phyloP scores from a whole-genome alignment of 2,329 filamentous ascomycete species.

The Exserohilum turcica region DNA sequence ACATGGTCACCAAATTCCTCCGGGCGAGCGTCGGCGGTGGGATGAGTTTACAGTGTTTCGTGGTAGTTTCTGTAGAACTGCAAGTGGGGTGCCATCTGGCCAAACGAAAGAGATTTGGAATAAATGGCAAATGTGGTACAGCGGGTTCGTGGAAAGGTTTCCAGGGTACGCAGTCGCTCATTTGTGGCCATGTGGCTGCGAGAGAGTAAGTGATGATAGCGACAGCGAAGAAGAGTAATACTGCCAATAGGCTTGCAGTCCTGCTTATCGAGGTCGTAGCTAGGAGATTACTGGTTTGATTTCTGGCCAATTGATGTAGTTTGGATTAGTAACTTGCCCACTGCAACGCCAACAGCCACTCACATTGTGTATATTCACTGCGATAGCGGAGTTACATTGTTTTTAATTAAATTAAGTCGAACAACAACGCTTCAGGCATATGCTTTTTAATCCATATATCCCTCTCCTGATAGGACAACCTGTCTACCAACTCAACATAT shows the following conservation, averaged over 20 bases:
- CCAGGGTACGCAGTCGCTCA: conserved; percentile 16
- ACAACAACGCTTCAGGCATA: too few species aligned
- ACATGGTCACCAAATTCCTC: conserved; percentile 20
- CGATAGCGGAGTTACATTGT: too few species aligned
- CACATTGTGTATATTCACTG: too few species aligned
- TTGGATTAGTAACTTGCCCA: too few species aligned
- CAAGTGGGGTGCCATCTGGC: neutral
- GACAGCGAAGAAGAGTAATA: conserved; percentile 25
- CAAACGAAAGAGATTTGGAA: neutral
- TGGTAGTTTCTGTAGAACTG: neutral
- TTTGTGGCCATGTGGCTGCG: conserved; percentile 37
- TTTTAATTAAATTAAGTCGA: too few species aligned
- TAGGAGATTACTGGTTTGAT: too few species aligned
- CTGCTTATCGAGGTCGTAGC: too few species aligned
- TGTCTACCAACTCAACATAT: too few species aligned
- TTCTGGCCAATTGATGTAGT: too few species aligned
- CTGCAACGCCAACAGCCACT: too few species aligned
- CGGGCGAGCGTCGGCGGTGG: conserved; percentile 19
- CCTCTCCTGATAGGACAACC: too few species aligned
- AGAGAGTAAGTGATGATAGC: conserved; percentile 9
- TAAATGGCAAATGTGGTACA: conserved; percentile 18
- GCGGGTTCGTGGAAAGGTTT: conserved; percentile 23
- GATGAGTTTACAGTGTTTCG: neutral
- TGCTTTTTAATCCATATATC: too few species aligned
- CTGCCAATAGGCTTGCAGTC: neutral